Evolutionary conservation across 2,329 filamentous ascomycete species (phyloP), one percentile per base, ranked within the genome.

Genomic region (Cladosporium sp.): DNA sequence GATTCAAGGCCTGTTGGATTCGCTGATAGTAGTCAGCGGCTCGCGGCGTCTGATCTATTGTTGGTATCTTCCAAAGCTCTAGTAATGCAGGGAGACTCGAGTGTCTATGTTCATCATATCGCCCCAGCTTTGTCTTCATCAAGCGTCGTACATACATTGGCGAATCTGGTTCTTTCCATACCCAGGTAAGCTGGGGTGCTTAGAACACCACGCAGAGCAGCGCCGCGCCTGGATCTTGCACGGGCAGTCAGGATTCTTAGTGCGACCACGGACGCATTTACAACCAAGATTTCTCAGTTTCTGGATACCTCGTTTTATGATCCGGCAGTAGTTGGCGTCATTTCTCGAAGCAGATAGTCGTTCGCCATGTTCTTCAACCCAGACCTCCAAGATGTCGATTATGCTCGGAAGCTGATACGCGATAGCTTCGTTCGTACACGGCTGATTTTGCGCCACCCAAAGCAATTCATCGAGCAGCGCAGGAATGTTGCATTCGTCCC

Each of bases 401-500:
- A 64, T 46, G 14, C 50, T 37, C 5, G 50, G 52, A 28, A 62
- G 60, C 46, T 62, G 60, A 26, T 55, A 62, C 16, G 60, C 60
- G 21, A 62, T 62, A 7, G 60, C 60, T 28, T 62, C 60, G 46
- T 62, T 62, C 11, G 60, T 62, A 11, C 46, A 52, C 5, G 23
- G n/a, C 60, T 62, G 60, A n/a, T 53, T 37, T 29, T 53, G 46
- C 18, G 31, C 60, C 31, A 62, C 50, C 60, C 60, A 62, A n/a
- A 53, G 60, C 23, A 62, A 29, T 26, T 29, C 60, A 28, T 65
- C 56, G 21, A 65, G 56, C n/a, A 60, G 23, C 12, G 14, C 14
- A n/a, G 44, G 37, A 26, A 65, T 59, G 26, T 59, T 65, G 28
- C 31, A 37, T 29, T 65, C 63, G 40, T 65, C 56, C 63, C 63